Evolutionary conservation across 805 yeast genomes (phyloP).

Genomic region (Nakazawaea holstii): DNA sequence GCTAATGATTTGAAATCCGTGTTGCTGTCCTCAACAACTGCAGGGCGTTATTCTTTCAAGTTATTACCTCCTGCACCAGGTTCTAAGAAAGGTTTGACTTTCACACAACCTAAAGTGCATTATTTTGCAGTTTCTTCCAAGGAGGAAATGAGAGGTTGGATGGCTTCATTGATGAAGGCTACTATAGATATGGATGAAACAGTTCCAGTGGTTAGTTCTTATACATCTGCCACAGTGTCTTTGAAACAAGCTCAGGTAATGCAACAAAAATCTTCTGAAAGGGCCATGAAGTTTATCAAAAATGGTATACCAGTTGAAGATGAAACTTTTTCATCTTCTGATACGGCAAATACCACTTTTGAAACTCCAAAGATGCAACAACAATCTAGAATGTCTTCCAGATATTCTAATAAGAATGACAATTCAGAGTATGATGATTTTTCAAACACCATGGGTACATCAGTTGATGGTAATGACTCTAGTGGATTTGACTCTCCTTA

Average conservation of each 20-base stretch:
- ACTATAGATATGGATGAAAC: conserved; percentile 94
- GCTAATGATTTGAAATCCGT: conserved; percentile 82
- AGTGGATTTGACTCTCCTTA: conserved; percentile 65
- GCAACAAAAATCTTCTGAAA: conserved; percentile 56
- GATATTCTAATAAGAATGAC: conserved; percentile 26
- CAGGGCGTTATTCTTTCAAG: conserved; percentile 91
- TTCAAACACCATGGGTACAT: background rate
- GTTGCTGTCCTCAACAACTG: conserved; percentile 90
- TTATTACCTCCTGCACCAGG: conserved; percentile 98
- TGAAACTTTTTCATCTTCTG: conserved; percentile 1
- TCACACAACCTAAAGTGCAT: conserved; percentile 94
- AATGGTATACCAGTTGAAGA: conserved; percentile 23
- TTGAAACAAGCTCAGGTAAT: conserved; percentile 82
- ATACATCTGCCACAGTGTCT: conserved; percentile 93
- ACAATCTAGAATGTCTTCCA: conserved; percentile 13
- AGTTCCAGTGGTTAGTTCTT: conserved; percentile 87
- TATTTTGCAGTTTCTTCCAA: conserved; percentile 90
- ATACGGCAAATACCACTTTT: conserved; percentile 15
- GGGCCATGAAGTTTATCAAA: conserved; percentile 45
- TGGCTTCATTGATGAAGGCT: conserved; percentile 90
- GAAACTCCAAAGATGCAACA: conserved; percentile 16
- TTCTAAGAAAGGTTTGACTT: conserved; percentile 87
- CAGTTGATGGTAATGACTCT: background rate
- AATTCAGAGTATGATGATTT: conserved; percentile 28
- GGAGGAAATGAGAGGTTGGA: conserved; percentile 93